Evolutionary conservation across 306 rosid genomes (phyloP), one percentile per base, ranked within the genome.

Genomic region (Vachellia collinsii): DNA sequence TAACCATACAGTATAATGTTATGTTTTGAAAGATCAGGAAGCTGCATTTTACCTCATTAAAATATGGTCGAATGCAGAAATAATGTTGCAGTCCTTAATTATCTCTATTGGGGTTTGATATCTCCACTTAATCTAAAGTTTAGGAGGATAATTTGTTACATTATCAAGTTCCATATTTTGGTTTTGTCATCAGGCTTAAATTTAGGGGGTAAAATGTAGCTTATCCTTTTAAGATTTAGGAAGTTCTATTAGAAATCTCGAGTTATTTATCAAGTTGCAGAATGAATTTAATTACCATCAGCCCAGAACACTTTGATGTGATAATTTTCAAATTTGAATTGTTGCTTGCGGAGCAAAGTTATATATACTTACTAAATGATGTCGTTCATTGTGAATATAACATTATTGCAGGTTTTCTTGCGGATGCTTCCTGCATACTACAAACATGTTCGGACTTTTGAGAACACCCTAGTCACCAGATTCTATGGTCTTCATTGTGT

Each of bases 391-490:
- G 58, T 76, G 59, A 75, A 79, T 72, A 61, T 47, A 43, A 54
- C 74, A 64, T 72, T 78, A 81, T 79, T 84, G 70, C 85, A 95
- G 99, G 98, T 93, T 82, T 87, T 96, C 56, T 72, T 93, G 37
- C 85, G 91, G 89, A 96, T 96, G 99, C 99, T 96, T 73, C 98
- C 97, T 0, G 94, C 97, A 46, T 96, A 96, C 69, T 96, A 96
- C 69, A 93, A 92, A 46, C 99, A 96, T 47, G 97, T 93, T 41
- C 88, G 97, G 0, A 67, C 92, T 48, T 96, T 92, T 72, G 99
- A 93, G 80, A 96, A 93, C 81, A 93, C 98, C 8, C 88, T 96
- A 34, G 97, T 96, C 29, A 93, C 98, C 17, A 96, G 92, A 82
- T 96, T 96, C 80, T 96, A 38, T 11, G 98, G 99, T 42, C 93